phyloP scores from a whole-genome alignment of 805 yeast species.

The Debaryomyces hansenii region DNA sequence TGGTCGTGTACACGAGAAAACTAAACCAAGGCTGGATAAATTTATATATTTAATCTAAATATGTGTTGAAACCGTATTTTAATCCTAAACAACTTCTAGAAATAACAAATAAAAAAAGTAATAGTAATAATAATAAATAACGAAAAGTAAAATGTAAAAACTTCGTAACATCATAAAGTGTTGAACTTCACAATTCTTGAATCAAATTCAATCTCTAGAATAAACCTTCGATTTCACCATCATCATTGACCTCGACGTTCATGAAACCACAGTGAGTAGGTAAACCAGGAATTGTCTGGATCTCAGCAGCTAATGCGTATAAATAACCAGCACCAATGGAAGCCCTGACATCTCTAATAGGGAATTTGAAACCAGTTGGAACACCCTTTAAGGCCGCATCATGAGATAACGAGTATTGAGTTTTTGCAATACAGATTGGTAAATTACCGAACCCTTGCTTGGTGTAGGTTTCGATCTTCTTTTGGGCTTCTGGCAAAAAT shows the following conservation, averaged over 20 bases:
- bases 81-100: background rate
- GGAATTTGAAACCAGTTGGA: slow-evolving; percentile 76
- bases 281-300: slow-evolving; percentile 83
- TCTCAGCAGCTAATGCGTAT: slow-evolving; percentile 83
- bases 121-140: background rate
- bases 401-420: slow-evolving; percentile 81
- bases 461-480: slow-evolving; percentile 66
- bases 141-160: background rate
- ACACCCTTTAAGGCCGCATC: slow-evolving; percentile 83
- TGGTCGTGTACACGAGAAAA: background rate
- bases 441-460: slow-evolving; percentile 74
- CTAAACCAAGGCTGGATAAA: background rate
- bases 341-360: slow-evolving; percentile 77
- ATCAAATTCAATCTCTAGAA: slow-evolving; percentile 38
- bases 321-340: slow-evolving; percentile 83
- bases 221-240: slow-evolving; percentile 81
- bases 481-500: slow-evolving; percentile 65
- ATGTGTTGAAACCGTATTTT: slow-evolving; percentile 3
- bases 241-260: slow-evolving; percentile 79
- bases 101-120: background rate
- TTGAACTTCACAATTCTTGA: slow-evolving; percentile 14
- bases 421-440: slow-evolving; percentile 84
- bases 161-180: slow-evolving; percentile 19
- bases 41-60: background rate
- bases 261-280: slow-evolving; percentile 85